Percentiles rank a stretch among this genome's conserved stretches.
Evolutionary conservation across 495 filamentous ascomycete species (phyloP).

Genomic region (Acidomyces sp.): DNA sequence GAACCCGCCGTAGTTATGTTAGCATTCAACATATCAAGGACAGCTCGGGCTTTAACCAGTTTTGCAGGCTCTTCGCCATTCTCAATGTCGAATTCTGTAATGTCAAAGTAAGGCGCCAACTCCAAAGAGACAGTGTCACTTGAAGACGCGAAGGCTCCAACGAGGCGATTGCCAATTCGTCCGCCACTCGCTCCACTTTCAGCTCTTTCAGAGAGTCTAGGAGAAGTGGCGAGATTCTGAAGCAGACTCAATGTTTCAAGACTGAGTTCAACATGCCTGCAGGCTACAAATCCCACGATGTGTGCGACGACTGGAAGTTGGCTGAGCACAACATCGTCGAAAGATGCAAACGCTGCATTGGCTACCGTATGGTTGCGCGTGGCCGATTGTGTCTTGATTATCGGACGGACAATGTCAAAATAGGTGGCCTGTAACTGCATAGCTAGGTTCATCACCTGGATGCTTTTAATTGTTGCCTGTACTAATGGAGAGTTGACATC

Average conservation of each 20-base stretch:
- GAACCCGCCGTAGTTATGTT: constrained; percentile 58
- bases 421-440: constrained; percentile 85
- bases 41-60: constrained; percentile 12
- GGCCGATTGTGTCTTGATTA: constrained; percentile 46
- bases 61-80: constrained; percentile 4
- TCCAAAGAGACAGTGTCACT: constrained; percentile 8
- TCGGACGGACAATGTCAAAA: constrained; percentile 66
- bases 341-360: constrained; percentile 62
- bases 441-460: constrained; percentile 68
- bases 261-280: constrained; percentile 62
- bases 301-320: constrained; percentile 62
- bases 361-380: constrained; percentile 39
- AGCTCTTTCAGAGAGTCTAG: constrained; percentile 42
- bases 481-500: constrained; percentile 61
- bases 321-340: constrained; percentile 83
- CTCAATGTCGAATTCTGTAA: constrained; percentile 15
- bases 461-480: constrained; percentile 53
- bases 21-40: constrained; percentile 70
- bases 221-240: constrained; percentile 71
- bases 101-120: constrained; percentile 4
- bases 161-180: constrained; percentile 11
- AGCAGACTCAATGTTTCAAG: constrained; percentile 65
- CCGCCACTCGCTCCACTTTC: background rate
- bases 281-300: constrained; percentile 70
- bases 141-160: constrained; percentile 1